Conservation (phyloP, 345 rosid genomes). For the Noccaea caerulescens region DNA sequence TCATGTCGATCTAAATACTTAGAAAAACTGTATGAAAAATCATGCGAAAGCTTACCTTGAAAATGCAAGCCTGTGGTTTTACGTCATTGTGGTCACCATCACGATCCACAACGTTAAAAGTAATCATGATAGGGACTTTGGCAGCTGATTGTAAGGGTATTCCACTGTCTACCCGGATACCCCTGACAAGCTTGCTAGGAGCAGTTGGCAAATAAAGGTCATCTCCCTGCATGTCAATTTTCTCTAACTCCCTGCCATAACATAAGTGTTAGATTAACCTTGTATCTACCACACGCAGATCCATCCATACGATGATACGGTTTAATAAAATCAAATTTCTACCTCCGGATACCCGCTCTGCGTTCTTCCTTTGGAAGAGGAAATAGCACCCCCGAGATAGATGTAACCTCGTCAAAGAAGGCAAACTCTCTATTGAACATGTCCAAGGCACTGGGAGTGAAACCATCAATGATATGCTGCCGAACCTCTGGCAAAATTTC, state of each 20-base stretch:
- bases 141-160: constrained; percentile 99
- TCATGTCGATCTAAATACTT: constrained; percentile 14
- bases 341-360: constrained; percentile 94
- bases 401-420: constrained; percentile 94
- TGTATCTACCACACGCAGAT: constrained; percentile 25
- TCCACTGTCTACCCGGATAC: constrained; percentile 90
- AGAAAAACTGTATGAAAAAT: background rate
- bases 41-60: constrained; percentile 64
- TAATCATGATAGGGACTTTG: constrained; percentile 95
- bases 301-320: constrained; percentile 6
- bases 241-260: constrained; percentile 79
- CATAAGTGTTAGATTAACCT: constrained; percentile 35
- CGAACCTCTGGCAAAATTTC: constrained; percentile 74
- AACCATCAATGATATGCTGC: constrained; percentile 85
- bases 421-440: constrained; percentile 85
- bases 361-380: constrained; percentile 95
- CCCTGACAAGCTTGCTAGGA: constrained; percentile 85
- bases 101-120: constrained; percentile 89
- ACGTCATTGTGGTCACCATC: constrained; percentile 65
- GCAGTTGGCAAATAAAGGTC: constrained; percentile 98
- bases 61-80: constrained; percentile 94
- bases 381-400: constrained; percentile 80
- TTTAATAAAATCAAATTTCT: constrained; percentile 28
- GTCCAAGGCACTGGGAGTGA: constrained; percentile 75
- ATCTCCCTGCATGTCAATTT: constrained; percentile 83